phyloP scores from a whole-genome alignment of 2,329 filamentous ascomycete species.

The Penicillium hordei region DNA sequence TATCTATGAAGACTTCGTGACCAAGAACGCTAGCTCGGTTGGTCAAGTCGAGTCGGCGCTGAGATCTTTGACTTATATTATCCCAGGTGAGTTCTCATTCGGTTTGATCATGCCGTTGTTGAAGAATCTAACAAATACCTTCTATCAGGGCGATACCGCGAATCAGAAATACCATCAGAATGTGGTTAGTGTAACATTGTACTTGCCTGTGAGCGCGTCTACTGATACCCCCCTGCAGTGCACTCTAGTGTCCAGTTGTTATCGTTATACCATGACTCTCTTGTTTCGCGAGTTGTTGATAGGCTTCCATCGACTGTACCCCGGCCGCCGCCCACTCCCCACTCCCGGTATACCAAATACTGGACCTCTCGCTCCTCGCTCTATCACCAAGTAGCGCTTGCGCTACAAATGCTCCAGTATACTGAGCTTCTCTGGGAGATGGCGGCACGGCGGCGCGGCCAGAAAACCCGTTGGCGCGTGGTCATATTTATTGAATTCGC shows the following conservation, averaged over 20 bases:
- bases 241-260: conserved; percentile 87
- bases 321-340: conserved; percentile 54
- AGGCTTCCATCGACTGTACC: conserved; percentile 55
- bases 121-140: neutral
- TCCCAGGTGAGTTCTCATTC: conserved; percentile 60
- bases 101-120: neutral
- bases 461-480: conserved; percentile 79
- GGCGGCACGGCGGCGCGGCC: conserved; percentile 80
- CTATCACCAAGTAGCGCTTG: conserved; percentile 77
- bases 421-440: conserved; percentile 97
- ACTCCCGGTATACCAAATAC: conserved; percentile 64
- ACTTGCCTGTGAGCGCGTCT: neutral
- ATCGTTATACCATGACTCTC: conserved; percentile 86
- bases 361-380: conserved; percentile 62
- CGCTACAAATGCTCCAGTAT: conserved; percentile 88
- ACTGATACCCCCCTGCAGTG: conserved; percentile 47
- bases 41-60: conserved; percentile 93
- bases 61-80: conserved; percentile 91
- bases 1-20: conserved; percentile 71
- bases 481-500: conserved; percentile 80
- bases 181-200: conserved; percentile 56
- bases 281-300: conserved; percentile 67
- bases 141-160: conserved; percentile 49
- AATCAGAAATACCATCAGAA: conserved; percentile 93
- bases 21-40: conserved; percentile 89